A percentile compares a stretch with the other conserved stretches of the same genome.
Conservation (phyloP, 2,329 filamentous ascomycete genomes). For the Magnaporthiopsis poae region DNA sequence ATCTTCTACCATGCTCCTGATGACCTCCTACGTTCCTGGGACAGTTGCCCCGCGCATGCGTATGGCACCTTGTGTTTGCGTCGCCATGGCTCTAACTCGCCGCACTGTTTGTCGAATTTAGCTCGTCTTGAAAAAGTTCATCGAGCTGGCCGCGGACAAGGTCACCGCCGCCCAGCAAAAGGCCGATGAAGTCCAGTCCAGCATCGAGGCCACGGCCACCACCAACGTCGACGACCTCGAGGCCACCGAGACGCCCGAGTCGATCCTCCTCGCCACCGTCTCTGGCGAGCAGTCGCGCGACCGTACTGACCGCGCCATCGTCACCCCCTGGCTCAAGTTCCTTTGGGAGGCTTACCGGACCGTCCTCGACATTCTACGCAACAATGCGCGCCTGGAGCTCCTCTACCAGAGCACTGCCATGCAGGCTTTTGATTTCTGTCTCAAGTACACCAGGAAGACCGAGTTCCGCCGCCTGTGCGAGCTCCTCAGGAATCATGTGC, state of each 20-base stretch:
- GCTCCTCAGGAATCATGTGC: conserved; percentile 93
- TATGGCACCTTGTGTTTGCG: conserved; percentile 52
- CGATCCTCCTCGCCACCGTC: conserved; percentile 91
- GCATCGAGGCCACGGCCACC: conserved; percentile 64
- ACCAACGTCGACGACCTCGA: conserved; percentile 87
- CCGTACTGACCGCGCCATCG: conserved; percentile 92
- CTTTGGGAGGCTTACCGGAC: conserved; percentile 99
- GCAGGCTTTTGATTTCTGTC: conserved; percentile 97
- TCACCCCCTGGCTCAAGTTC: conserved; percentile 98
- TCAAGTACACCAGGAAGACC: conserved; percentile 96
- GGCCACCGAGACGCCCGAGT: conserved; percentile 94
- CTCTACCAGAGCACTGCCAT: conserved; percentile 98
- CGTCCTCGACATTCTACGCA: conserved; percentile 94
- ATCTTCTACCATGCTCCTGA: not conserved
- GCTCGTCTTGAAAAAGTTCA: conserved; percentile 94
- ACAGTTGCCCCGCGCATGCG: not conserved
- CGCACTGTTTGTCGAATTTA: not conserved
- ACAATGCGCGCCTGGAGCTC: conserved; percentile 93
- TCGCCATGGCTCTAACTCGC: not conserved
- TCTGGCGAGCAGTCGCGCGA: conserved; percentile 96
- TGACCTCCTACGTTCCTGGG: not conserved
- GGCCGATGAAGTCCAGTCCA: conserved; percentile 87
- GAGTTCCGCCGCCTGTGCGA: conserved; percentile 98
- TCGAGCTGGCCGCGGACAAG: conserved; percentile 91
- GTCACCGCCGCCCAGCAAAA: conserved; percentile 92